Conservation (phyloP, 352 stramenopile genomes). For the Pythium utonaiense region DNA sequence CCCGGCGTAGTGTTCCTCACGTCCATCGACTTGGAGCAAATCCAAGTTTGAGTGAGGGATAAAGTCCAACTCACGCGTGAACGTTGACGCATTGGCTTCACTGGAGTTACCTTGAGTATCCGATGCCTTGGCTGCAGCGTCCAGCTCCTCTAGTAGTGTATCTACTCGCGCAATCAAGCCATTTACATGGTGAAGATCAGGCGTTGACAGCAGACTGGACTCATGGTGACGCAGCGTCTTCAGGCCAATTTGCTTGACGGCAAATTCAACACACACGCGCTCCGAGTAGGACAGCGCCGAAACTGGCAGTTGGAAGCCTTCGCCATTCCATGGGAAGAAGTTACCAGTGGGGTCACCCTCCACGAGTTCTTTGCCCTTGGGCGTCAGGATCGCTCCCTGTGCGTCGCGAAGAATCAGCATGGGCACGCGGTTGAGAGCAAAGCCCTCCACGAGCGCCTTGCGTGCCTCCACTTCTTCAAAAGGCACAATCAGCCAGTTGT, state of each 20-base stretch:
- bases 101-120: background rate
- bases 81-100: slow-evolving; percentile 10
- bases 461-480: slow-evolving; percentile 68
- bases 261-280: slow-evolving; percentile 56
- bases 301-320: slow-evolving; percentile 54
- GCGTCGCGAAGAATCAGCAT: slow-evolving; percentile 56
- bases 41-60: slow-evolving; percentile 56
- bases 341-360: slow-evolving; percentile 49
- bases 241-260: slow-evolving; percentile 66
- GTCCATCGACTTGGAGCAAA: slow-evolving; percentile 45
- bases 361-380: slow-evolving; percentile 67
- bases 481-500: slow-evolving; percentile 70
- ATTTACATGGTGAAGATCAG: slow-evolving; percentile 47
- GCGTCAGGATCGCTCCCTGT: slow-evolving; percentile 60
- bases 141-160: slow-evolving; percentile 35
- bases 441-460: slow-evolving; percentile 67
- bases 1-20: slow-evolving; percentile 76
- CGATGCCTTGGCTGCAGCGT: slow-evolving; percentile 6
- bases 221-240: slow-evolving; percentile 67
- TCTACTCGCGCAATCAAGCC: slow-evolving; percentile 49
- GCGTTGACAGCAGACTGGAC: slow-evolving; percentile 32
- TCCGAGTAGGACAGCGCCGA: slow-evolving; percentile 52
- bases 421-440: slow-evolving; percentile 53
- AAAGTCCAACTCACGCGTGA: slow-evolving; percentile 41
- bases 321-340: slow-evolving; percentile 61